phyloP scores from a whole-genome alignment of 192 early-diverging fungal species.

The Coemansia nantahalensis region DNA sequence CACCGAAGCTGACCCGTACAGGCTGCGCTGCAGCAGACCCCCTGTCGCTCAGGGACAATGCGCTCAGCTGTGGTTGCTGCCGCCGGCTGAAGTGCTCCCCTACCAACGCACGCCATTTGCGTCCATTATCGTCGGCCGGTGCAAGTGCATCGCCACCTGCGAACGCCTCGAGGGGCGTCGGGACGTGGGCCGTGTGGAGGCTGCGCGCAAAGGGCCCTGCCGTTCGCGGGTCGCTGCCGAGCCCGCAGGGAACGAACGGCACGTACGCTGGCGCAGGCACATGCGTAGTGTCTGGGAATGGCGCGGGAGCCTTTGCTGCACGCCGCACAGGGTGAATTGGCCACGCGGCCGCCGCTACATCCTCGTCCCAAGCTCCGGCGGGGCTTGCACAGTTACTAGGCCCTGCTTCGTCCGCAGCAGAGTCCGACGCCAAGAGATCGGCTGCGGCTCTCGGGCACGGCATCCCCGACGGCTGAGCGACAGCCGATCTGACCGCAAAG shows the following conservation, averaged over 20 bases:
- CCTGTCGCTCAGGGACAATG: conserved; percentile 1
- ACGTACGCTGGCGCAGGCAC: conserved; percentile 19
- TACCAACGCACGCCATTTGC: conserved; percentile 14
- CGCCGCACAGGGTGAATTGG: conserved; percentile 16
- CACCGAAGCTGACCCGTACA: background rate
- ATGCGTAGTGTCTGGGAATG: conserved; percentile 32
- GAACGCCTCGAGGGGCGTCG: background rate
- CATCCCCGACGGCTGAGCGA: background rate
- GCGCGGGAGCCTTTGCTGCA: conserved; percentile 19
- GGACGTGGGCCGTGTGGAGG: background rate
- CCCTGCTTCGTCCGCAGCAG: too few relatives aligned
- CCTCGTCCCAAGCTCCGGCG: too few relatives aligned
- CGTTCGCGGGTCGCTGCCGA: too few relatives aligned
- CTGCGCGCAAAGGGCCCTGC: background rate
- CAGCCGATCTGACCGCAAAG: conserved; percentile 16
- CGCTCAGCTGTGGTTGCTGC: conserved; percentile 3
- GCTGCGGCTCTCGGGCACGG: too few relatives aligned
- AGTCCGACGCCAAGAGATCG: too few relatives aligned
- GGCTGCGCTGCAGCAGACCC: background rate
- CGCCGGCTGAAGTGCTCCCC: background rate
- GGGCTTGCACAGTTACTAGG: too few relatives aligned
- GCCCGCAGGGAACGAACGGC: background rate
- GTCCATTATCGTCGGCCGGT: conserved; percentile 6
- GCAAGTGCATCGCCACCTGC: background rate
- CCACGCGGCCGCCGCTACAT: background rate